Evolutionary conservation across 495 filamentous ascomycete species (phyloP).

Genomic region (Xylaria castorea): DNA sequence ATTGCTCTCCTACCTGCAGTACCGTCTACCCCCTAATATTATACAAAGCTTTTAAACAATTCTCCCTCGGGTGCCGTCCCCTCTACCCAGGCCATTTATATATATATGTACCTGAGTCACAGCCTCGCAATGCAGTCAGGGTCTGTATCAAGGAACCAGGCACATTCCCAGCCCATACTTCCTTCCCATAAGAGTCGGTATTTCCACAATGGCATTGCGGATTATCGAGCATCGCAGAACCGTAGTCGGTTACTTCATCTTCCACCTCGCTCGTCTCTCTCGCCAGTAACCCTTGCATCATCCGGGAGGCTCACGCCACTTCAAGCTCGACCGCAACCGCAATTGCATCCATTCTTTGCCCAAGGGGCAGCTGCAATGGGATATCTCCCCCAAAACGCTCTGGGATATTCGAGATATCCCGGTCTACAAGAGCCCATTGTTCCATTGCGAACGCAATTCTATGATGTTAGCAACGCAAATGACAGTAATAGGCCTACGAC

Average conservation of each 20-base stretch:
- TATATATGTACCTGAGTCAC: background rate
- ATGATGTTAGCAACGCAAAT: background rate
- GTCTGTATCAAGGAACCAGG: background rate
- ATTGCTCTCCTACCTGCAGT: background rate
- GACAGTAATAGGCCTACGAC: background rate
- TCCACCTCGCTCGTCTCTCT: background rate
- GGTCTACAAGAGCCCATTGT: conserved; percentile 17
- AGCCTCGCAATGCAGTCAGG: background rate
- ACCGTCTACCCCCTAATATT: background rate
- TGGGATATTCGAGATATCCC: background rate
- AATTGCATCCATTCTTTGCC: conserved; percentile 3
- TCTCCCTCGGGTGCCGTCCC: too few species aligned
- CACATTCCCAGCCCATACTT: conserved; percentile 16
- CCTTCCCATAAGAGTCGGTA: conserved; percentile 11
- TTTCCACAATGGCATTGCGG: background rate
- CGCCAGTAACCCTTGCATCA: conserved; percentile 9
- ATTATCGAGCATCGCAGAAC: background rate
- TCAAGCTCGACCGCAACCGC: background rate
- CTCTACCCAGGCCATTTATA: background rate
- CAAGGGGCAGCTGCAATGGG: conserved; percentile 9
- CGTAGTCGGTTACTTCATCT: background rate
- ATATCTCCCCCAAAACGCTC: conserved; percentile 10
- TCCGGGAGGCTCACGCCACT: background rate
- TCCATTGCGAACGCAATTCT: conserved; percentile 13
- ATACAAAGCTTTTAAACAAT: background rate